phyloP scores from a whole-genome alignment of 805 yeast genomes.

The Citeromyces matritensis region DNA sequence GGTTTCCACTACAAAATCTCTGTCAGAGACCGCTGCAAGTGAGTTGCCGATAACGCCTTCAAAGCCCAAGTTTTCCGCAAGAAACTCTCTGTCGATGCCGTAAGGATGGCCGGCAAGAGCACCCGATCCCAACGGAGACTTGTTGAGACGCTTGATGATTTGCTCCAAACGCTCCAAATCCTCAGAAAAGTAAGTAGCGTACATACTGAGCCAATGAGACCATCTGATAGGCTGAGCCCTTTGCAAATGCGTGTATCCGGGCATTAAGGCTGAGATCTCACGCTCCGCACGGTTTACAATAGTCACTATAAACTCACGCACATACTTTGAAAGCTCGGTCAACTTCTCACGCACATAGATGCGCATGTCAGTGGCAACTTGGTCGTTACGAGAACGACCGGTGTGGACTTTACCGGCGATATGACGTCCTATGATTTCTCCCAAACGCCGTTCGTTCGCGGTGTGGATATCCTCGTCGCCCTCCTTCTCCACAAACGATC shows the following conservation, averaged over 20 bases:
- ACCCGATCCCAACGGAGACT: constrained; percentile 90
- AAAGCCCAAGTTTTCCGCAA: constrained; percentile 73
- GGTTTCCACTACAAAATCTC: constrained; percentile 93
- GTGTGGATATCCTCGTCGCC: constrained; percentile 99
- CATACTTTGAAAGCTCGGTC: constrained; percentile 37
- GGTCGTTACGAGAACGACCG: constrained; percentile 98
- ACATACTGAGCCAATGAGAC: constrained; percentile 93
- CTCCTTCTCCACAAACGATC: constrained; percentile 54
- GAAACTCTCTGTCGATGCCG: constrained; percentile 89
- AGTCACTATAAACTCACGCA: constrained; percentile 49
- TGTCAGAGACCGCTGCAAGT: constrained; percentile 89
- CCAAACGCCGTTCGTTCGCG: constrained; percentile 94
- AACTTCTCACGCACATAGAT: constrained; percentile 76
- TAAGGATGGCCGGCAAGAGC: constrained; percentile 99
- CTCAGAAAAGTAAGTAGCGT: constrained; percentile 87
- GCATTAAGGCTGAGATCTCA: constrained; percentile 91
- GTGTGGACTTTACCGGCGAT: constrained; percentile 98
- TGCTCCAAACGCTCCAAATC: constrained; percentile 79
- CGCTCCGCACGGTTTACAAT: constrained; percentile 62
- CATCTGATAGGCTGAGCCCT: constrained; percentile 99
- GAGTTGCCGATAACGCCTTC: constrained; percentile 87
- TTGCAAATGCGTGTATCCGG: constrained; percentile 97
- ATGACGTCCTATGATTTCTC: constrained; percentile 85
- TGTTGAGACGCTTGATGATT: constrained; percentile 68
- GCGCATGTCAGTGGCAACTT: constrained; percentile 98